Conservation (phyloP, 768 basidiomycete species). For the Cystofilobasidium ferigula region DNA sequence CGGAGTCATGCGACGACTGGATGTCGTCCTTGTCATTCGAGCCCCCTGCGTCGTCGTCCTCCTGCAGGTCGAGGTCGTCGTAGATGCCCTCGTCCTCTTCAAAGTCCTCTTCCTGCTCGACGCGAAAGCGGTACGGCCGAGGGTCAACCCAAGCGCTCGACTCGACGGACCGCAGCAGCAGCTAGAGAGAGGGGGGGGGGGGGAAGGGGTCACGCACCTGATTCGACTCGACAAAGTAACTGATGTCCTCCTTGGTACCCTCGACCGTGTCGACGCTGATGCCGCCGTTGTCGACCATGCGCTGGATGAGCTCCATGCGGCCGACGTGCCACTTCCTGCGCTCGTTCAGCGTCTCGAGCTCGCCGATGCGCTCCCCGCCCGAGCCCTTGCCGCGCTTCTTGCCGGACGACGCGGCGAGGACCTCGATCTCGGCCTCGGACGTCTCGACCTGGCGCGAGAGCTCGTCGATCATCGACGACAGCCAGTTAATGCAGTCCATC, state of each 20-base stretch:
- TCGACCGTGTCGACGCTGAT: conserved; percentile 68
- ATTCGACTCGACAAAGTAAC: conserved; percentile 92
- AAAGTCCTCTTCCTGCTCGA: conserved; percentile 78
- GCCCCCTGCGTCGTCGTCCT: conserved; percentile 86
- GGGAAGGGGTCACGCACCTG: conserved; percentile 50
- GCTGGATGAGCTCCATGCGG: conserved; percentile 81
- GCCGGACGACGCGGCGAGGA: conserved; percentile 45
- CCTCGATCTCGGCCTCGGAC: conserved; percentile 88
- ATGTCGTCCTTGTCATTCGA: conserved; percentile 57
- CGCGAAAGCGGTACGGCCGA: neutral
- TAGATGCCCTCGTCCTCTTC: conserved; percentile 96
- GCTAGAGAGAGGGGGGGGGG: conserved; percentile 17
- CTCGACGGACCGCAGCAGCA: conserved; percentile 9
- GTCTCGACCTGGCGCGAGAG: conserved; percentile 84
- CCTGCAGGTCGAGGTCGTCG: conserved; percentile 91
- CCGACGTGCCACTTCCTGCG: conserved; percentile 90
- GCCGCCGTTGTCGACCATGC: conserved; percentile 87
- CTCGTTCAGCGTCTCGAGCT: conserved; percentile 81
- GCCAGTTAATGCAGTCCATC: conserved; percentile 69
- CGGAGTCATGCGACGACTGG: conserved; percentile 56
- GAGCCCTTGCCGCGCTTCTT: conserved; percentile 53
- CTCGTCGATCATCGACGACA: conserved; percentile 79
- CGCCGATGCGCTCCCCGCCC: conserved; percentile 59
- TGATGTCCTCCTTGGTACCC: conserved; percentile 81
- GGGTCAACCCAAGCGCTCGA: neutral